A percentile compares a stretch with the other conserved stretches of the same genome.
Evolutionary conservation across 1,139 yeast species (phyloP).

Genomic region (Nakaseomyces glabratus): DNA sequence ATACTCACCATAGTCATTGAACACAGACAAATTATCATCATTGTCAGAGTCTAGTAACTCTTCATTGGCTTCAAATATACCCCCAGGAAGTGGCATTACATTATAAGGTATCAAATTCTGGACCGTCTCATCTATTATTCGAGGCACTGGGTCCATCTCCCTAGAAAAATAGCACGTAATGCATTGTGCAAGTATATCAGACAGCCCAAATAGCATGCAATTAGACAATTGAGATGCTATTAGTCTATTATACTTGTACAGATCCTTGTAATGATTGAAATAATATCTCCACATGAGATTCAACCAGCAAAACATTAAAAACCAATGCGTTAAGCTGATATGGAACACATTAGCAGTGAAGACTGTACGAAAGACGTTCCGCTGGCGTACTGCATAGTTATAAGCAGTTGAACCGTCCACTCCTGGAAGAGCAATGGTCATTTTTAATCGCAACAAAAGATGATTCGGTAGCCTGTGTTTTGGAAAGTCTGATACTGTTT

Average conservation of each 20-base stretch:
- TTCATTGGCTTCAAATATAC: conserved; percentile 5
- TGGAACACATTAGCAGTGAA: conserved; percentile 7
- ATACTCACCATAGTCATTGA: conserved; percentile 8
- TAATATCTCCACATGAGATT: conserved; percentile 44
- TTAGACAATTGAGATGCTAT: conserved; percentile 79
- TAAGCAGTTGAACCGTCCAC: too few relatives aligned
- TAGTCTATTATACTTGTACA: conserved; percentile 59
- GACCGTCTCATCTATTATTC: conserved; percentile 28
- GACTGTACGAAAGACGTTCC: not conserved
- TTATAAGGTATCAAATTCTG: conserved; percentile 21
- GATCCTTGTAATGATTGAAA: conserved; percentile 43
- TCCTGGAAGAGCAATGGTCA: too few relatives aligned
- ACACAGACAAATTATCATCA: conserved; percentile 11
- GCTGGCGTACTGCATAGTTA: not conserved
- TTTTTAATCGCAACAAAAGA: too few relatives aligned
- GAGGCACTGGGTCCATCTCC: conserved; percentile 30
- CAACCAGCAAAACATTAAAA: conserved; percentile 42
- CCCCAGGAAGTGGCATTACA: conserved; percentile 2
- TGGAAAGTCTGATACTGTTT: too few relatives aligned
- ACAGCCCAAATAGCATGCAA: conserved; percentile 71
- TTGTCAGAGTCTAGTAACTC: conserved; percentile 8
- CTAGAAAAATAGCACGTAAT: conserved; percentile 21
- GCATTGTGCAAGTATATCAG: conserved; percentile 79
- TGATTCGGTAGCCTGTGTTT: too few relatives aligned
- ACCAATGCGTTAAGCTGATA: conserved; percentile 46